phyloP scores from a whole-genome alignment of 177 flowering plant genomes.

The Tripterygium wilfordii region DNA sequence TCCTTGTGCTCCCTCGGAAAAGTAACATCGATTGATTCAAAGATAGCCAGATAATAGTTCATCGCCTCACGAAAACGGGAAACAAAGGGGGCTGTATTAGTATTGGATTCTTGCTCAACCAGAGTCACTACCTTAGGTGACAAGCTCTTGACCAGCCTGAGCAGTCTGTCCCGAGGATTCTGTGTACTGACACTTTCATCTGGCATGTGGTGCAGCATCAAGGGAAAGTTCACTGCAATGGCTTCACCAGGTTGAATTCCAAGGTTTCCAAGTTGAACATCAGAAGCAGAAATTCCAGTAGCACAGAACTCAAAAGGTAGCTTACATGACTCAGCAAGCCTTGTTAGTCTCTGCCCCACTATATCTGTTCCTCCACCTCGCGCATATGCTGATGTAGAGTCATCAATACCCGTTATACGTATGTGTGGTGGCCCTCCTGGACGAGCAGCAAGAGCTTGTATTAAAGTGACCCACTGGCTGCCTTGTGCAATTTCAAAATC shows the following conservation, averaged over 20 bases:
- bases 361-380: constrained; percentile 61
- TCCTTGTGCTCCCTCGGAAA: constrained; percentile 60
- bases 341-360: constrained; percentile 52
- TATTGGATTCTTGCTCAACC: constrained; percentile 73
- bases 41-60: constrained; percentile 53
- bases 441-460: constrained; percentile 63
- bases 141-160: constrained; percentile 61
- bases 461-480: constrained; percentile 61
- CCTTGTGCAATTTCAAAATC: constrained; percentile 84
- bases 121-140: constrained; percentile 84
- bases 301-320: constrained; percentile 70
- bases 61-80: constrained; percentile 58
- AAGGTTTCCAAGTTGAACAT: constrained; percentile 40
- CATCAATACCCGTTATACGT: constrained; percentile 76
- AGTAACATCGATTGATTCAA: constrained; percentile 65
- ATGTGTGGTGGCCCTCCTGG: constrained; percentile 71
- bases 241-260: constrained; percentile 52
- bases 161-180: constrained; percentile 64
- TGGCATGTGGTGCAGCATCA: constrained; percentile 71
- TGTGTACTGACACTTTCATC: constrained; percentile 66
- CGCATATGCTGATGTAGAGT: constrained; percentile 55
- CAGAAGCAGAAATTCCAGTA: constrained; percentile 33
- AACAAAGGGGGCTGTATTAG: constrained; percentile 66
- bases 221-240: constrained; percentile 66
- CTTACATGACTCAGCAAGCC: constrained; percentile 49